Conservation (phyloP, 306 rosid genomes). For the Cicer bijugum region DNA sequence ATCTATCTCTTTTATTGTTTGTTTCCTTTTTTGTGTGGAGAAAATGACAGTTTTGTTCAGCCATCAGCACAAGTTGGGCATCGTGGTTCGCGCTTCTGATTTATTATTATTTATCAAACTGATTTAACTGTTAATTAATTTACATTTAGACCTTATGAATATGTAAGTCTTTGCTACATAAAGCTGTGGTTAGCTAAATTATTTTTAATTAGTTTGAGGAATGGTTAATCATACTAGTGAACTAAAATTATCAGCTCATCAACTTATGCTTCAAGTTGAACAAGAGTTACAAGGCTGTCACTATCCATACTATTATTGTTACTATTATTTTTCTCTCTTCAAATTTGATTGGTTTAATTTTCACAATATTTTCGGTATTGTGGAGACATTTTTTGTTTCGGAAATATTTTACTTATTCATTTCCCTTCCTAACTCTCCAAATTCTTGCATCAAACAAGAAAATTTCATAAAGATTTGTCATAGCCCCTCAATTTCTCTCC, state of each 20-base stretch:
- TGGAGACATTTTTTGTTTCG: no score
- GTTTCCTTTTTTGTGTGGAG: constrained; percentile 6
- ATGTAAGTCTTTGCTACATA: constrained; percentile 23
- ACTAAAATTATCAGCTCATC: constrained; percentile 9
- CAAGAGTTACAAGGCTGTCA: not conserved
- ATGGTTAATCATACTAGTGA: not conserved
- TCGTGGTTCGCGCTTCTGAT: not conserved
- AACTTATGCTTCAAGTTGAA: constrained; percentile 15
- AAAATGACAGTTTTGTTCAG: constrained; percentile 27
- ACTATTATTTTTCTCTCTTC: not conserved
- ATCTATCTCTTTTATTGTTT: not conserved
- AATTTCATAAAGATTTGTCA: no score
- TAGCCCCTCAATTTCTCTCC: no score
- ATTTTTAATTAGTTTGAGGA: constrained; percentile 25
- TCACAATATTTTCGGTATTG: no score
- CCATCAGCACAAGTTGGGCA: constrained; percentile 25
- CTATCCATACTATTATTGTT: not conserved
- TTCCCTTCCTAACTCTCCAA: no score
- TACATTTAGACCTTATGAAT: constrained; percentile 36
- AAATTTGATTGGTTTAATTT: no score
- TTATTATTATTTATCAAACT: constrained; percentile 25
- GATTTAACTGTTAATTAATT: constrained; percentile 4
- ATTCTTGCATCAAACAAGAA: no score
- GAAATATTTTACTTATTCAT: no score
- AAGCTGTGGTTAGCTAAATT: constrained; percentile 35